These are phyloP conservation scores for Ajuga chamaepitys DNA, from an alignment of 257 asterid species.

Conservation along the genomic window DNA sequence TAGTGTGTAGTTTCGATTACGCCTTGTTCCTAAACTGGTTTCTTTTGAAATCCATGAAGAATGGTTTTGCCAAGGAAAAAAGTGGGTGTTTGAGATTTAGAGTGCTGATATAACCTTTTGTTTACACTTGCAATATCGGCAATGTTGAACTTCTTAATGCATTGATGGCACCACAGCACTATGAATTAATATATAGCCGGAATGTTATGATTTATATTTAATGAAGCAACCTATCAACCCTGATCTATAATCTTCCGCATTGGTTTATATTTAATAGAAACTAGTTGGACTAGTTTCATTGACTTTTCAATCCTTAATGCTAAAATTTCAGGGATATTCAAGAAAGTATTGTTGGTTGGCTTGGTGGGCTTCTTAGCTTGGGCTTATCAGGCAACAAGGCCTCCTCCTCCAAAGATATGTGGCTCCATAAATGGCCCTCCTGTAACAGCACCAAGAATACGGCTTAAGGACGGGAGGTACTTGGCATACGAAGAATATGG, in stretches of 20 bases:
- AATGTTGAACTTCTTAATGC: neutral
- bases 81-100: neutral
- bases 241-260: neutral
- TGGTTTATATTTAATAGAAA: too few relatives aligned
- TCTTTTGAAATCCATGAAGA: neutral
- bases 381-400: constrained; percentile 65
- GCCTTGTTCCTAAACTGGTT: neutral
- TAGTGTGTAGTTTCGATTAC: neutral
- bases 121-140: neutral
- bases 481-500: constrained; percentile 78
- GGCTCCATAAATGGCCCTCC: constrained; percentile 69
- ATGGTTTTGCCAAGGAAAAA: neutral
- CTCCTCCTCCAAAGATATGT: constrained; percentile 59
- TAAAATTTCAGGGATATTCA: constrained; percentile 52
- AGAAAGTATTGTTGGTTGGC: constrained; percentile 45
- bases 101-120: neutral
- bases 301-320: neutral
- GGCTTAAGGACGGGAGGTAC: constrained; percentile 78
- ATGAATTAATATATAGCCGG: too few relatives aligned
- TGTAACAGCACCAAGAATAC: constrained; percentile 60
- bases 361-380: constrained; percentile 58
- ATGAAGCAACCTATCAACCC: neutral
- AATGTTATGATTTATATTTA: neutral
- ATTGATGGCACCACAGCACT: too few relatives aligned
- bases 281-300: neutral